A percentile compares a stretch with the other conserved stretches of the same genome.
phyloP scores from a whole-genome alignment of 2,329 filamentous ascomycete genomes.

The Nemania abortiva region DNA sequence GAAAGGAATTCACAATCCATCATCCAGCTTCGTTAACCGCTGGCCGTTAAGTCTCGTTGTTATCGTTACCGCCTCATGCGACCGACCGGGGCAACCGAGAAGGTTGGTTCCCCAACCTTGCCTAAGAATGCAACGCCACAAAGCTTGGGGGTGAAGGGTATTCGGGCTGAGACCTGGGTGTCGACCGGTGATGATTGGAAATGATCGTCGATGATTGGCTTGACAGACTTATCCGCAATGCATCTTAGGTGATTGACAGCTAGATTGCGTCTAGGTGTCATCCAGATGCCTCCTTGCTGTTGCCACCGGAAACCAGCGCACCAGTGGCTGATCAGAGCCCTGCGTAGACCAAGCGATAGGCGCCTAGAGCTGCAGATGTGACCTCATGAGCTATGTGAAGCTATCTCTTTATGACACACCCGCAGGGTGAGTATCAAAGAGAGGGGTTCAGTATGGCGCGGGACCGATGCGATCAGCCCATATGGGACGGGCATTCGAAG shows the following conservation, averaged over 20 bases:
- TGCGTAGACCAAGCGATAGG: background rate
- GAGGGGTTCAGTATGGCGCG: constrained; percentile 15
- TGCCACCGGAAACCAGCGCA: background rate
- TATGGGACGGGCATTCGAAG: background rate
- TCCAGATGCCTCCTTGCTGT: constrained; percentile 1
- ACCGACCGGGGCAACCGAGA: background rate
- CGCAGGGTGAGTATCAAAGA: constrained; percentile 17
- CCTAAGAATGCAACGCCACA: constrained; percentile 10
- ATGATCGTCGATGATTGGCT: constrained; percentile 1
- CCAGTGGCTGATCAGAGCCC: constrained; percentile 12
- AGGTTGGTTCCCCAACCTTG: background rate
- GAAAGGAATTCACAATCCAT: background rate
- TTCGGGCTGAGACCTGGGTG: background rate
- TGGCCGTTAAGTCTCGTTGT: background rate
- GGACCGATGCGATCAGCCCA: background rate
- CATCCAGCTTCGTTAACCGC: background rate
- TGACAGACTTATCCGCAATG: background rate
- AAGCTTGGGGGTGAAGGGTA: background rate
- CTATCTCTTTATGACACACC: constrained; percentile 11
- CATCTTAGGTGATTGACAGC: background rate
- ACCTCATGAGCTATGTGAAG: background rate
- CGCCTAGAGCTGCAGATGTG: constrained; percentile 1
- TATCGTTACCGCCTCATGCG: constrained; percentile 9
- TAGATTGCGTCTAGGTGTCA: background rate
- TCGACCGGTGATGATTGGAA: background rate